Evolutionary conservation across 2,329 filamentous ascomycete genomes (phyloP).

Genomic region (Fusarium piperis): DNA sequence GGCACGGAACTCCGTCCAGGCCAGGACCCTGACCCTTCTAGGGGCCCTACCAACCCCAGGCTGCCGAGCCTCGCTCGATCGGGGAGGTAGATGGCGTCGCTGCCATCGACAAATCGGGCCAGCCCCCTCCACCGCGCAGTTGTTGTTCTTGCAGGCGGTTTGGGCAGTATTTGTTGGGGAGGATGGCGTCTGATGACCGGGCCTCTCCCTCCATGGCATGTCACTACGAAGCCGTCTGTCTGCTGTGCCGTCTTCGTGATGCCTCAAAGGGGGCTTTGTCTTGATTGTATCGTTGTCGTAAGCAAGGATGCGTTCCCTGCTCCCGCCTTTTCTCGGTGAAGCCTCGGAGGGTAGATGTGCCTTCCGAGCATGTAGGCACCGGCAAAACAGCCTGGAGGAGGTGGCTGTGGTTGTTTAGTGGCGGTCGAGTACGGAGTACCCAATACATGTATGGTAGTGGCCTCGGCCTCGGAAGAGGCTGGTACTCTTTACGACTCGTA

Average conservation of each 20-base stretch:
- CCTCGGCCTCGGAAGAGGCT: not conserved
- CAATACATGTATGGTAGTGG: not conserved
- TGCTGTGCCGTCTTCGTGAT: not conserved
- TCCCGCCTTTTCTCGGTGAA: slow-evolving; percentile 3
- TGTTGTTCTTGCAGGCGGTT: not conserved
- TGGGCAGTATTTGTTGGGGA: not conserved
- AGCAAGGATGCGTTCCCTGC: not conserved
- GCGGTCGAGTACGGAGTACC: not conserved
- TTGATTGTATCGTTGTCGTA: not conserved
- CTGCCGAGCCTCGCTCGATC: not conserved
- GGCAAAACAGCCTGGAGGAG: not conserved
- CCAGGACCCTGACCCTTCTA: not conserved
- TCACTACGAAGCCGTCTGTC: not conserved
- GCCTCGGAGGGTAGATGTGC: not conserved
- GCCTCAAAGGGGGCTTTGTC: not conserved
- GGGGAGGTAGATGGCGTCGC: not conserved
- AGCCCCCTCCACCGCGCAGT: not conserved
- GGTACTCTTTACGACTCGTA: not conserved
- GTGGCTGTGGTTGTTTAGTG: not conserved
- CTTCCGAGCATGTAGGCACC: not conserved
- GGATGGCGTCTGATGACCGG: not conserved
- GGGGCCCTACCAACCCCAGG: not conserved
- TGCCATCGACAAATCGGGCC: not conserved
- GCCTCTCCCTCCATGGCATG: not conserved
- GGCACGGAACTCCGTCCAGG: not conserved